Evolutionary conservation across 345 rosid genomes (phyloP), one percentile per base, ranked within the genome.

Genomic region (Gossypium rotundifolium): DNA sequence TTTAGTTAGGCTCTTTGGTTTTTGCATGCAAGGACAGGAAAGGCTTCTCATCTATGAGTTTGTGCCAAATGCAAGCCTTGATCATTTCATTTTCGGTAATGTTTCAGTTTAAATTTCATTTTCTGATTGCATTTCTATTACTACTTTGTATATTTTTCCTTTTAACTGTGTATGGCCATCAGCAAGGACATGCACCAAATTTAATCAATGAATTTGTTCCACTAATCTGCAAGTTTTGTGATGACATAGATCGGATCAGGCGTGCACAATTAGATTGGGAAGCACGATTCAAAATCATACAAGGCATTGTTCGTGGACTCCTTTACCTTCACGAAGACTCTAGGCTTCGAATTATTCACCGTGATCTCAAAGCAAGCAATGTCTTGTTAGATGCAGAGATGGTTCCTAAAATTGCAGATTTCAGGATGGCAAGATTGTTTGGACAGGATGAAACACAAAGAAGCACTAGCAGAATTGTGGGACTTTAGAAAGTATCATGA

Each of bases 21-120:
- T 85, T 11, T 87, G 88, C 77, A 70, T 83, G 62, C 75, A 83
- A 55, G 80, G 73, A 75, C 33, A 9, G 6, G 87, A 87, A 60
- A 83, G 74, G 77, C 82, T 89, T 80, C 81, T 89, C 63, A 75
- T 89, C 3, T 87, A 87, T 23, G 91, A 89, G 62, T 87, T 79
- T 70, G 77, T 87, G 23, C 84, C 85, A 0, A 81, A 87, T 20
- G 75, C 72, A 72, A 88, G 88, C 65, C 81, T 85, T 70, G 87
- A 87, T 27, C 74, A 33, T 17, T 82, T 79, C 25, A 77, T 87
- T 27, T 87, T 83, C 17, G 83, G 90, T 85, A 55, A 8, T 52
- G 42, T 74, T 70, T 2, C 61, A 2, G 55, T 72, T 70, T 1
- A 23, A 17, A 0, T 20, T 58, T 54, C 33, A 54, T 29, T 71